Evolutionary conservation across 1,139 yeast species (phyloP).

Genomic region (Yamadazyma songkhlaensis): DNA sequence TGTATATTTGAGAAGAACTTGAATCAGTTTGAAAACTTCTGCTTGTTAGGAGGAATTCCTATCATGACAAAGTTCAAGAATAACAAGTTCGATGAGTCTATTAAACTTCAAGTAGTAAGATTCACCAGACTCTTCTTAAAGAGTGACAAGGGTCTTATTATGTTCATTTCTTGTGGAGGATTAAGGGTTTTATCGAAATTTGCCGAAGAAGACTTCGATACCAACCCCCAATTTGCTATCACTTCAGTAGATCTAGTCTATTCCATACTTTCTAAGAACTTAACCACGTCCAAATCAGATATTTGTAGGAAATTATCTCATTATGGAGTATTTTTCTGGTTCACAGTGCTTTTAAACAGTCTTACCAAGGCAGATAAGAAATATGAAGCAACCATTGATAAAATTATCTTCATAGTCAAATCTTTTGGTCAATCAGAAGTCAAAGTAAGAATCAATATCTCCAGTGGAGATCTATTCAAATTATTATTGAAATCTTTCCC

Average conservation of each 20-base stretch:
- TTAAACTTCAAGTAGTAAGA: conserved; percentile 44
- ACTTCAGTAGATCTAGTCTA: conserved; percentile 48
- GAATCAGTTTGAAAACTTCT: conserved; percentile 47
- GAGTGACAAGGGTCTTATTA: conserved; percentile 41
- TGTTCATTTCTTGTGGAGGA: conserved; percentile 59
- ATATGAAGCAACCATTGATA: conserved; percentile 19
- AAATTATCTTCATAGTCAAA: conserved; percentile 37
- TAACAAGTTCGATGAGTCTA: conserved; percentile 29
- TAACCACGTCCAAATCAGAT: conserved; percentile 49
- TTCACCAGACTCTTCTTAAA: conserved; percentile 39
- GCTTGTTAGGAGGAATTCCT: conserved; percentile 59
- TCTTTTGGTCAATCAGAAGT: conserved; percentile 45
- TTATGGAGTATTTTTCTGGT: conserved; percentile 50
- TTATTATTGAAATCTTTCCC: conserved; percentile 40
- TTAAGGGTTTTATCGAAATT: conserved; percentile 48
- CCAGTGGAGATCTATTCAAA: conserved; percentile 45
- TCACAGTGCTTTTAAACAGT: conserved; percentile 41
- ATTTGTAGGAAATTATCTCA: conserved; percentile 53
- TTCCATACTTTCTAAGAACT: conserved; percentile 39
- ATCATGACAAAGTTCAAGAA: conserved; percentile 43
- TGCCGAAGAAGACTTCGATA: conserved; percentile 53
- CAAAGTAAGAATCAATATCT: conserved; percentile 36
- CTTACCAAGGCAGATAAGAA: conserved; percentile 16
- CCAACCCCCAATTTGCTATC: conserved; percentile 43
- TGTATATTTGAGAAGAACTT: conserved; percentile 33